Evolutionary conservation across 2,329 filamentous ascomycete genomes (phyloP).

Genomic region (Tetracladium maxilliforme): DNA sequence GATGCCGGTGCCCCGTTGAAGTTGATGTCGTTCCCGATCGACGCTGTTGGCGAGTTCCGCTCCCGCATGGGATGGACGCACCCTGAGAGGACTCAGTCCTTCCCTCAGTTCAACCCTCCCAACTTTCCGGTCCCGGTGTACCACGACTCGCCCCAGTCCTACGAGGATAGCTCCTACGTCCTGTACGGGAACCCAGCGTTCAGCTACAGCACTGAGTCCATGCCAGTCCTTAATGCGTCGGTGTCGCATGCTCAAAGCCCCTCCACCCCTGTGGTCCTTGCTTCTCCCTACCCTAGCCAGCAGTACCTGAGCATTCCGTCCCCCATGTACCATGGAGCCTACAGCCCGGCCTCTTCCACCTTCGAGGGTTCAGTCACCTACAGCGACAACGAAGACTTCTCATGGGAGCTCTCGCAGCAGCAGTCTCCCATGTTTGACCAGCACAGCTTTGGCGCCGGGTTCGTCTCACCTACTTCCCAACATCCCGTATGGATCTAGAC

Average conservation of each 20-base stretch:
- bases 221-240: too few species aligned
- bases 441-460: too few species aligned
- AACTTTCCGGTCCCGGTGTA: constrained; percentile 29
- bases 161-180: constrained; percentile 18
- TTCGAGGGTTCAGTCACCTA: constrained; percentile 47
- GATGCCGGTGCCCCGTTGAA: constrained; percentile 46
- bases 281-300: constrained; percentile 35
- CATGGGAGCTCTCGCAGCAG: too few species aligned
- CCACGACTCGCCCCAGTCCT: constrained; percentile 19
- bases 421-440: too few species aligned
- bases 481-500: too few species aligned
- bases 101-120: constrained; percentile 44
- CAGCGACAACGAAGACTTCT: constrained; percentile 48
- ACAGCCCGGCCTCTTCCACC: constrained; percentile 45
- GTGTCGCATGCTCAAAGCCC: too few species aligned
- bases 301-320: constrained; percentile 51
- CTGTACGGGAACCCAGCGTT: constrained; percentile 39
- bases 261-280: constrained; percentile 27
- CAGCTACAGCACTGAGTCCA: constrained; percentile 49
- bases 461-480: too few species aligned
- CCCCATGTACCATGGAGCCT: constrained; percentile 35
- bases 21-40: constrained; percentile 60
- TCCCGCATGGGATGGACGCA: constrained; percentile 53
- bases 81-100: constrained; percentile 41
- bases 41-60: constrained; percentile 55